Evolutionary conservation across 139 green algal species (phyloP).

Genomic region (Chlamydomonas incerta): DNA sequence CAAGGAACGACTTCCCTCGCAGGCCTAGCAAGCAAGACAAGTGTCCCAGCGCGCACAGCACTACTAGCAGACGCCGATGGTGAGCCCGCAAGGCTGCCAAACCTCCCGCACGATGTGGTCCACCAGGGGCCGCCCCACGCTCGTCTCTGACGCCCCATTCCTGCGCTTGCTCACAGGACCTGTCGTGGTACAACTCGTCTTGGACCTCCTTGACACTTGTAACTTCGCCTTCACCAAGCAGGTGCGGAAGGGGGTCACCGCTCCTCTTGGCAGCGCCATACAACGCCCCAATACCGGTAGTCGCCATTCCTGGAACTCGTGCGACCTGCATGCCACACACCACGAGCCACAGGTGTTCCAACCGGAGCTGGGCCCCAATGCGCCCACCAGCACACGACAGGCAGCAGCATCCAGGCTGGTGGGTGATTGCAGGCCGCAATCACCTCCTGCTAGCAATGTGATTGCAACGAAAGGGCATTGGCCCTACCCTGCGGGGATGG

Average conservation of each 20-base stretch:
- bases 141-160: no score
- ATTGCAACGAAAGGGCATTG: no score
- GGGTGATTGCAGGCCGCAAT: not conserved
- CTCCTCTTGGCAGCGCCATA: no score
- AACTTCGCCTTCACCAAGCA: slow-evolving; percentile 27
- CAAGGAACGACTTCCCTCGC: not conserved
- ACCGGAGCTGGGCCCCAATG: slow-evolving; percentile 9
- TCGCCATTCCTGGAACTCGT: no score
- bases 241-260: not conserved
- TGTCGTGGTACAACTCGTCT: slow-evolving; percentile 12
- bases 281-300: no score
- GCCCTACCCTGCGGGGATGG: no score
- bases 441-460: no score
- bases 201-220: slow-evolving; percentile 28
- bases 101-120: no score
- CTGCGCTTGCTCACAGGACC: not conserved
- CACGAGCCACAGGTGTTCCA: slow-evolving; percentile 42
- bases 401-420: not conserved
- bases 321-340: no score
- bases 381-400: not conserved
- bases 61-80: not conserved
- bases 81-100: not conserved
- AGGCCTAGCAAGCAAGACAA: slow-evolving; percentile 23
- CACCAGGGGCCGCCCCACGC: no score
- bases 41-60: not conserved